phyloP scores from a whole-genome alignment of 257 asterid species.

The Perilla frutescens region DNA sequence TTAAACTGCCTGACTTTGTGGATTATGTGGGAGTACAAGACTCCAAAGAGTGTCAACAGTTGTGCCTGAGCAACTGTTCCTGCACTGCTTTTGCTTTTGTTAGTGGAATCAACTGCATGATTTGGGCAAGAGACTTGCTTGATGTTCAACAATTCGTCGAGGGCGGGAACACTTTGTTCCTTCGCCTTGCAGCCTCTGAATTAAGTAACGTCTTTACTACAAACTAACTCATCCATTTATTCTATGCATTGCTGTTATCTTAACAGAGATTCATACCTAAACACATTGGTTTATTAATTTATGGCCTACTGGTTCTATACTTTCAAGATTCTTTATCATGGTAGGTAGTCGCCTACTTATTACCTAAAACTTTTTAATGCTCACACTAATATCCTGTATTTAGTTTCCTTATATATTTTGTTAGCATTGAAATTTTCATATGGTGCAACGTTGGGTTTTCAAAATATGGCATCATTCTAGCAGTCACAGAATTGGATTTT shows the following conservation, averaged over 20 bases:
- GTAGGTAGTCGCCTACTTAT: neutral
- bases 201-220: slow-evolving; percentile 43
- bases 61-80: slow-evolving; percentile 67
- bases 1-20: slow-evolving; percentile 77
- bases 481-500: neutral
- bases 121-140: slow-evolving; percentile 63
- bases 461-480: neutral
- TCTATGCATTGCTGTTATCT: neutral
- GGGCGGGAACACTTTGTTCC: slow-evolving; percentile 57
- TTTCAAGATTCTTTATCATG: neutral
- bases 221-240: neutral
- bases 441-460: neutral
- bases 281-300: neutral
- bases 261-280: no score
- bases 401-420: neutral
- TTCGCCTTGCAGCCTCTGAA: slow-evolving; percentile 69
- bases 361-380: no score
- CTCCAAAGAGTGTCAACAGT: slow-evolving; percentile 40
- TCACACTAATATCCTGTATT: neutral
- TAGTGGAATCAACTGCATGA: slow-evolving; percentile 65
- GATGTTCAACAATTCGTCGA: slow-evolving; percentile 63
- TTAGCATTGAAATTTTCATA: neutral
- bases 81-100: slow-evolving; percentile 70
- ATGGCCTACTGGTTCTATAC: neutral
- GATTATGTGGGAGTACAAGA: slow-evolving; percentile 41